These are phyloP conservation scores for Backusella tarrabulga DNA, from an alignment of 192 early-diverging fungal species.

Conservation along the genomic window DNA sequence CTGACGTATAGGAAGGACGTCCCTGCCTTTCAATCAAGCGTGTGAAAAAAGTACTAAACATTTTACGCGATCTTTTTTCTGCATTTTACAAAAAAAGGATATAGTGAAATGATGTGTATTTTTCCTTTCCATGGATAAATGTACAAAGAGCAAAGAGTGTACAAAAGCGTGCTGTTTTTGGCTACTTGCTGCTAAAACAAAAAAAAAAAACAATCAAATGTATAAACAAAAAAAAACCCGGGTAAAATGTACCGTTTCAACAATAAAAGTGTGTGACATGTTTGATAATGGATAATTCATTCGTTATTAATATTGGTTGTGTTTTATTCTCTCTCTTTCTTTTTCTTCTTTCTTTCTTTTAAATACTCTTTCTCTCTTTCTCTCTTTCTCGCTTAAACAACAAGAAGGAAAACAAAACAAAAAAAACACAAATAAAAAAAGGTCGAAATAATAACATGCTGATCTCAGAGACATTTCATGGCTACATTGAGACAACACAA, in stretches of 20 bases:
- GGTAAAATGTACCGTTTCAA: not conserved
- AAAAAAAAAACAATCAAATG: not conserved
- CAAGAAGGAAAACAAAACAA: not conserved
- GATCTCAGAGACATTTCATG: slow-evolving; percentile 37
- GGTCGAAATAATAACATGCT: not conserved
- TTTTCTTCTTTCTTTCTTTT: not conserved
- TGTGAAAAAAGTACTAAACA: not conserved
- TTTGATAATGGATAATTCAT: not conserved
- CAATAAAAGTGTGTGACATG: not conserved
- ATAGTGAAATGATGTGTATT: not conserved
- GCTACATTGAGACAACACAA: slow-evolving; percentile 53
- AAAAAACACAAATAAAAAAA: not conserved
- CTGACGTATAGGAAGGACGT: not conserved
- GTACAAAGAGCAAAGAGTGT: not conserved
- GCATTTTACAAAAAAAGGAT: not conserved
- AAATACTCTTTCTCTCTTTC: not conserved
- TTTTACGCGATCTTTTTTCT: not conserved
- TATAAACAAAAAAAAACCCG: not conserved
- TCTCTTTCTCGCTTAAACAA: not conserved
- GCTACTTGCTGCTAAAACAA: not conserved
- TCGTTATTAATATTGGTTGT: not conserved
- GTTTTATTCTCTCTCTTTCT: not conserved
- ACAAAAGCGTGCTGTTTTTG: not conserved
- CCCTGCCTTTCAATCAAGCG: not conserved
- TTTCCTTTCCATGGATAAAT: not conserved